A percentile compares a stretch with the other conserved stretches of the same genome.
Conservation (phyloP, 768 basidiomycete species). For the Psilocybe tampanensis region DNA sequence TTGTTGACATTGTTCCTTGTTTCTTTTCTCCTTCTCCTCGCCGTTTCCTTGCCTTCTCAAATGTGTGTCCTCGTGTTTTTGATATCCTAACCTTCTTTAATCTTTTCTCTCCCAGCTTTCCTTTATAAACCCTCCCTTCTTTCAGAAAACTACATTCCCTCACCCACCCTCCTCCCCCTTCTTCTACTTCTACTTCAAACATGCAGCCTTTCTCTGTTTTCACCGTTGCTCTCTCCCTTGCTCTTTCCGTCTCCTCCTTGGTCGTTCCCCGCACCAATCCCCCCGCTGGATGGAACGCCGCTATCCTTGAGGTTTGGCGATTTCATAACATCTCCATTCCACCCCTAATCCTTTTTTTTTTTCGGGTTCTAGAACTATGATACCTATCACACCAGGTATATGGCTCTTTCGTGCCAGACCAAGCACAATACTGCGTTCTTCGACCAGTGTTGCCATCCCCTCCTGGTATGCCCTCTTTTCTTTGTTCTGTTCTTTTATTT, state of each 20-base stretch:
- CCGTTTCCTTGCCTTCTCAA: conserved; percentile 28
- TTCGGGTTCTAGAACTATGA: conserved; percentile 45
- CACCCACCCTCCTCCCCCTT: conserved; percentile 8
- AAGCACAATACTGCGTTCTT: conserved; percentile 61
- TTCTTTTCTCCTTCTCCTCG: conserved; percentile 18
- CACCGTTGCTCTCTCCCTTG: conserved; percentile 46
- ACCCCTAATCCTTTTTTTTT: conserved; percentile 5
- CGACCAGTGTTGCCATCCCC: conserved; percentile 70
- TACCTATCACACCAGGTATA: conserved; percentile 63
- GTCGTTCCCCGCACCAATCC: conserved; percentile 41
- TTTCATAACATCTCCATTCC: not conserved
- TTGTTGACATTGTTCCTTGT: conserved; percentile 21
- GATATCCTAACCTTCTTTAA: conserved; percentile 29
- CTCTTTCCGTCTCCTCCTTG: conserved; percentile 40
- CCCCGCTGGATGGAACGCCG: conserved; percentile 46
- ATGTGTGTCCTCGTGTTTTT: conserved; percentile 35
- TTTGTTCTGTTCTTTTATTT: not conserved
- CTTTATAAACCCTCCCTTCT: conserved; percentile 29
- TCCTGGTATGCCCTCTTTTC: conserved; percentile 46
- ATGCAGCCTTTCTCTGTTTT: conserved; percentile 40
- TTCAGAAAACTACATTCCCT: conserved; percentile 31
- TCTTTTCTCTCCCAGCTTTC: conserved; percentile 18
- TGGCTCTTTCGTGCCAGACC: conserved; percentile 50
- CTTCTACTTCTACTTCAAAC: conserved; percentile 2
- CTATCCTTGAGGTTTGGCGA: conserved; percentile 46